These are phyloP conservation scores for Ascomycota sp. DNA, from an alignment of 2,329 filamentous ascomycete species.

Conservation along the genomic window DNA sequence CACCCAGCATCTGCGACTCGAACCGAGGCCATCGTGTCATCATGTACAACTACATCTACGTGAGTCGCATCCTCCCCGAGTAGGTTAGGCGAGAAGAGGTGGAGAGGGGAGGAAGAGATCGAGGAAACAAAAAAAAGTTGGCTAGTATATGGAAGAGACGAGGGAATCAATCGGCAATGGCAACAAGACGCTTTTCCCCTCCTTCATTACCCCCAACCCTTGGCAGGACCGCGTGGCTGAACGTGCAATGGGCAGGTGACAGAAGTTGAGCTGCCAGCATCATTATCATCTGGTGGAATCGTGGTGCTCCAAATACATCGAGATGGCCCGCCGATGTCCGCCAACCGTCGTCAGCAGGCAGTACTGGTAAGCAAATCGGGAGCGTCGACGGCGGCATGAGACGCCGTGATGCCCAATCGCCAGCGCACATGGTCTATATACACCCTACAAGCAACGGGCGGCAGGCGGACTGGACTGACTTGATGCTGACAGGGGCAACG, in stretches of 20 bases:
- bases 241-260: not conserved
- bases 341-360: conserved; percentile 23
- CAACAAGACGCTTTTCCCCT: too few relatives aligned
- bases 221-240: too few relatives aligned
- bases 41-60: conserved; percentile 33
- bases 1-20: not conserved
- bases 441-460: too few relatives aligned
- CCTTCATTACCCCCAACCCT: too few relatives aligned
- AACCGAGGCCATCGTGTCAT: too few relatives aligned
- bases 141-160: not conserved
- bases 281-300: conserved; percentile 28
- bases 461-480: conserved; percentile 9
- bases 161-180: not conserved
- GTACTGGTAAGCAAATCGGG: conserved; percentile 17
- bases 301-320: conserved; percentile 24
- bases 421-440: conserved; percentile 1
- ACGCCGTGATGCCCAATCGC: not conserved
- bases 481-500: conserved; percentile 16
- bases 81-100: not conserved
- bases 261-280: conserved; percentile 23
- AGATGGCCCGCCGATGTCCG: conserved; percentile 21
- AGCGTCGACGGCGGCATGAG: not conserved
- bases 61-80: conserved; percentile 7
- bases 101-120: not conserved
- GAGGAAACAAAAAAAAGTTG: not conserved